phyloP scores from a whole-genome alignment of 768 basidiomycete species.

The Leccinum variicolor region DNA sequence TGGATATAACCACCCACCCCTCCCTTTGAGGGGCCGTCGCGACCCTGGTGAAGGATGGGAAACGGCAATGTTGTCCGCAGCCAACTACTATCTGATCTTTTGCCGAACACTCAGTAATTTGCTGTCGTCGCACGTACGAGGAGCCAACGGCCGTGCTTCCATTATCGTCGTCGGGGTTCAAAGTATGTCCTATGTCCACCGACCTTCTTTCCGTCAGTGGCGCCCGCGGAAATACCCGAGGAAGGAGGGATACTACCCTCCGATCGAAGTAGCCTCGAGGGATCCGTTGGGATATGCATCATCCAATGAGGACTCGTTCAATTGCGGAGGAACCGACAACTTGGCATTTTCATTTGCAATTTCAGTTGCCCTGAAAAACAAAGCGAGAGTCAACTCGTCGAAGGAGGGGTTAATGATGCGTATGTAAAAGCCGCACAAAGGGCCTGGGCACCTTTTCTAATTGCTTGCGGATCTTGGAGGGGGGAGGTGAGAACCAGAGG shows the following conservation, averaged over 20 bases:
- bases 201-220: neutral
- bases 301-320: neutral
- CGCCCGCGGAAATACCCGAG: neutral
- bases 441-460: neutral
- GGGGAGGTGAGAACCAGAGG: conserved; percentile 1
- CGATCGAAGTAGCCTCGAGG: neutral
- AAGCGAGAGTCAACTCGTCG: neutral
- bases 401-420: neutral
- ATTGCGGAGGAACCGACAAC: neutral
- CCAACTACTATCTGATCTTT: neutral
- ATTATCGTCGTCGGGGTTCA: neutral
- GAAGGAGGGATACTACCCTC: neutral
- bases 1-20: neutral
- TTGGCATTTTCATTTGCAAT: neutral
- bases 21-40: neutral
- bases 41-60: neutral
- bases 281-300: neutral
- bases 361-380: neutral
- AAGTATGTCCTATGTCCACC: neutral
- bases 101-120: neutral
- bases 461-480: conserved; percentile 4
- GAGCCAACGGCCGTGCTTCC: neutral
- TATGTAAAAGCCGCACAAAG: neutral
- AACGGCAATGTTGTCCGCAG: neutral
- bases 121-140: conserved; percentile 4